phyloP scores from a whole-genome alignment of 169 alveolate species.

The Eimeria sp. region DNA sequence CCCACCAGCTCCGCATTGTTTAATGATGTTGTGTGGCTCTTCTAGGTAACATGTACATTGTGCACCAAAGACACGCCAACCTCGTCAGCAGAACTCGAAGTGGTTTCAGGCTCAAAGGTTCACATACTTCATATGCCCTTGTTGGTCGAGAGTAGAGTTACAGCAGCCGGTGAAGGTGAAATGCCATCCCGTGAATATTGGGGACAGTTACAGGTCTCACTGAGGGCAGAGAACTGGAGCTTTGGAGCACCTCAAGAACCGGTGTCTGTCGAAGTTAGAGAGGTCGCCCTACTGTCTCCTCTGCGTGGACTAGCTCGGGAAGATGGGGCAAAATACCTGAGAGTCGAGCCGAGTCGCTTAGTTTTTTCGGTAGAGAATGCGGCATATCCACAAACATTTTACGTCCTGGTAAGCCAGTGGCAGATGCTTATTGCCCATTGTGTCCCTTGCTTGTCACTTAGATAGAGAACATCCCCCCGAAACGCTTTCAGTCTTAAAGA shows the following conservation, averaged over 20 bases:
- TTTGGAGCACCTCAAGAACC: constrained; percentile 65
- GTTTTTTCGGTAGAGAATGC: constrained; percentile 49
- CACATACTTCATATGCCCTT: constrained; percentile 17
- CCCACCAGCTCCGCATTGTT: not conserved
- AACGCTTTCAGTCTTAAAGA: not conserved
- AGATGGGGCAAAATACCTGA: constrained; percentile 51
- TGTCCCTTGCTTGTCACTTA: not conserved
- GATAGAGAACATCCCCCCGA: not conserved
- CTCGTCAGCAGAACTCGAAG: constrained; percentile 35
- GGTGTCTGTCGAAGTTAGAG: constrained; percentile 25
- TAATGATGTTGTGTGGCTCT: not conserved
- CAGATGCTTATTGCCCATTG: not conserved
- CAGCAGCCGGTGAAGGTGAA: not conserved
- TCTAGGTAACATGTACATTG: constrained; percentile 36
- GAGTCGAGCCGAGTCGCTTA: constrained; percentile 40
- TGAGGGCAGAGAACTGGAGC: constrained; percentile 55
- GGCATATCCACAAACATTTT: constrained; percentile 14
- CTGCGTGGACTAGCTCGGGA: constrained; percentile 23
- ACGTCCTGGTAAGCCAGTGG: constrained; percentile 44
- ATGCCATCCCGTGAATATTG: constrained; percentile 54
- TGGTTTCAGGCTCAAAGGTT: constrained; percentile 54
- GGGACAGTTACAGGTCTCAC: constrained; percentile 48
- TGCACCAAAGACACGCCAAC: constrained; percentile 25
- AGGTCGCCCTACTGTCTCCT: constrained; percentile 12
- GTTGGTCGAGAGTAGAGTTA: constrained; percentile 34